These are phyloP conservation scores for Ophiosphaerella narmari DNA, from an alignment of 2,329 filamentous ascomycete species.

Conservation along the genomic window DNA sequence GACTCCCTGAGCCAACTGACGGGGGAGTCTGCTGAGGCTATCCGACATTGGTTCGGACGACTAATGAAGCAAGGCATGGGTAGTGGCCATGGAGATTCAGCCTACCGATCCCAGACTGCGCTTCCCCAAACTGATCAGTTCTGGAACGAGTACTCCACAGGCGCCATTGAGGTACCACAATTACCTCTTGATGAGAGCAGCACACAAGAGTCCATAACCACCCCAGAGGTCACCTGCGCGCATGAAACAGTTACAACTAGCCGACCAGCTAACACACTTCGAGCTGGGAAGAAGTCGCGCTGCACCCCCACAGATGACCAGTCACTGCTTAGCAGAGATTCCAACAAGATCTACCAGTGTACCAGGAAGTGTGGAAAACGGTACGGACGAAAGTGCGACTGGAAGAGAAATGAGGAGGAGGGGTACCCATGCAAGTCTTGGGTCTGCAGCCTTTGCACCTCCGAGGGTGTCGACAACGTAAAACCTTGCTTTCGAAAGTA, in stretches of 20 bases:
- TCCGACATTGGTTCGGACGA: constrained; percentile 44
- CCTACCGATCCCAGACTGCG: constrained; percentile 45
- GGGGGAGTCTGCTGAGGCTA: constrained; percentile 36
- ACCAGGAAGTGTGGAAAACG: constrained; percentile 45
- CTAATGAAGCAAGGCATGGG: constrained; percentile 44
- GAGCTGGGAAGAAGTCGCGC: constrained; percentile 38
- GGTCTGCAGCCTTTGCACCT: constrained; percentile 40
- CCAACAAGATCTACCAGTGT: constrained; percentile 46
- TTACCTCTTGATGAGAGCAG: constrained; percentile 8
- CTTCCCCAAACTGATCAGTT: constrained; percentile 31
- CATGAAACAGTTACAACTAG: constrained; percentile 20
- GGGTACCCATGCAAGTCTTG: constrained; percentile 43
- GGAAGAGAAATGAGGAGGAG: constrained; percentile 47
- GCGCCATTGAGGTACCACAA: constrained; percentile 16
- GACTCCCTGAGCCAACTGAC: constrained; percentile 44
- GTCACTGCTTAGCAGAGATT: constrained; percentile 34
- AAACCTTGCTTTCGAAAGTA: constrained; percentile 45
- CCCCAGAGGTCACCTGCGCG: constrained; percentile 18
- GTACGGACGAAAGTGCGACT: constrained; percentile 46
- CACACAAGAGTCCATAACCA: constrained; percentile 15
- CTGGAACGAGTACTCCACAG: constrained; percentile 23
- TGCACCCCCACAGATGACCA: constrained; percentile 40
- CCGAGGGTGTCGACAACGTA: constrained; percentile 38
- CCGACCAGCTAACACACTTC: constrained; percentile 20
- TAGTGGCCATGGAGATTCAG: constrained; percentile 37